Evolutionary conservation across 345 rosid species (phyloP), one percentile per base, ranked within the genome.

Genomic region (Gossypium anomalum): DNA sequence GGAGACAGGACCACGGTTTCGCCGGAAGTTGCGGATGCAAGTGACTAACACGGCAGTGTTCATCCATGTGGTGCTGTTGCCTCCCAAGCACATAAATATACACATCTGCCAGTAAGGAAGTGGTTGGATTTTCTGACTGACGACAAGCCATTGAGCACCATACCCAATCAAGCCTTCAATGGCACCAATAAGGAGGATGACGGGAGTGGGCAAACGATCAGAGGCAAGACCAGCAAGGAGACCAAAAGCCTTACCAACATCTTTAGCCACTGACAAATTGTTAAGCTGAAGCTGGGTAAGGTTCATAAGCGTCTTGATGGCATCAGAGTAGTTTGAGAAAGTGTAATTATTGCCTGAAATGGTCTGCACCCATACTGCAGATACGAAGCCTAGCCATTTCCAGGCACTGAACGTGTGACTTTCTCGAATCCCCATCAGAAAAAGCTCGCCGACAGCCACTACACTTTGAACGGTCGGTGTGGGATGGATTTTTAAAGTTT

Each of bases 61-160:
- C 98, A 94, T 94, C 98, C 98, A 94, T 49, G 98, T 94, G 3
- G 95, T 87, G 71, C 97, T 92, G 87, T 94, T 94, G 43, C 98
- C 98, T 76, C 98, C 98, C 86, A 94, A 64, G 74, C 98, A 92
- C 27, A 94, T 82, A 79, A 92, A 89, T 15, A 94, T 61, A 72
- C 97, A 91, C 99, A 85, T 80, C 84, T 89, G 97, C 99, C 99
- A 94, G 51, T 94, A 93, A 34, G 98, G 45, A 8, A 94, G 85
- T 0, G 97, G 95, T 20, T 78, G 79, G 53, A 91, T 88, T 57
- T 85, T 80, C 22, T 72, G 75, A 74, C 98, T 91, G 52, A 94
- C 97, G 27, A 94, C 97, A 0, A 93, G 94, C 95, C 97, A 94
- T 71, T 94, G 99, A n/a, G 82, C 89, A 0, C 99, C 99, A 48